phyloP scores from a whole-genome alignment of 768 basidiomycete species.

The Russula dissimulans region DNA sequence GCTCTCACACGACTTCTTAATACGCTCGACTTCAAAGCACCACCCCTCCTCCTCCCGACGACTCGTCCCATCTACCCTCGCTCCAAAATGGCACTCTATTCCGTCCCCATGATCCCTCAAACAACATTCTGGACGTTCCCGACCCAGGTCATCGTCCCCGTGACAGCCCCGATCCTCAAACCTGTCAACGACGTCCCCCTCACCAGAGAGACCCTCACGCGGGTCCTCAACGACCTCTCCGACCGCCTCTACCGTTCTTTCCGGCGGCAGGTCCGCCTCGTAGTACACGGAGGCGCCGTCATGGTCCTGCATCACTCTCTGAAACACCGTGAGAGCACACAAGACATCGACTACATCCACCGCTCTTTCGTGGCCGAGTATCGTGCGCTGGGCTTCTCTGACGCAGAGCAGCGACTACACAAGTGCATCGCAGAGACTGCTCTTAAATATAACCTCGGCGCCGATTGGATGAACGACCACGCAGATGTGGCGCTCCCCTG shows the following conservation, averaged over 20 bases:
- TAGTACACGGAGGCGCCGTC: constrained; percentile 65
- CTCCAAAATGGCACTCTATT: background rate
- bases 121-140: background rate
- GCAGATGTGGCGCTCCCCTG: constrained; percentile 64
- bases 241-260: constrained; percentile 38
- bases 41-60: background rate
- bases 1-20: background rate
- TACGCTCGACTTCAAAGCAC: too few species aligned
- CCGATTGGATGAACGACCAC: constrained; percentile 73
- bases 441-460: constrained; percentile 38
- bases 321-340: constrained; percentile 41
- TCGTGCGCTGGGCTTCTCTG: constrained; percentile 36
- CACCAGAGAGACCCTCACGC: background rate
- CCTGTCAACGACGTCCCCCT: constrained; percentile 9
- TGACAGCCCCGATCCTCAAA: background rate
- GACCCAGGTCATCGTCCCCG: too few species aligned
- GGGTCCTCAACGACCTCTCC: constrained; percentile 34
- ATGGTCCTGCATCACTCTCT: constrained; percentile 54
- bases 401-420: constrained; percentile 47
- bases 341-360: constrained; percentile 60
- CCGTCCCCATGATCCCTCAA: background rate
- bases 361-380: constrained; percentile 53
- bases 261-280: constrained; percentile 44
- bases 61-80: too few species aligned
- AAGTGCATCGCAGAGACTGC: constrained; percentile 52